phyloP scores from a whole-genome alignment of 208 protist species.

The Angomonas desouzai region DNA sequence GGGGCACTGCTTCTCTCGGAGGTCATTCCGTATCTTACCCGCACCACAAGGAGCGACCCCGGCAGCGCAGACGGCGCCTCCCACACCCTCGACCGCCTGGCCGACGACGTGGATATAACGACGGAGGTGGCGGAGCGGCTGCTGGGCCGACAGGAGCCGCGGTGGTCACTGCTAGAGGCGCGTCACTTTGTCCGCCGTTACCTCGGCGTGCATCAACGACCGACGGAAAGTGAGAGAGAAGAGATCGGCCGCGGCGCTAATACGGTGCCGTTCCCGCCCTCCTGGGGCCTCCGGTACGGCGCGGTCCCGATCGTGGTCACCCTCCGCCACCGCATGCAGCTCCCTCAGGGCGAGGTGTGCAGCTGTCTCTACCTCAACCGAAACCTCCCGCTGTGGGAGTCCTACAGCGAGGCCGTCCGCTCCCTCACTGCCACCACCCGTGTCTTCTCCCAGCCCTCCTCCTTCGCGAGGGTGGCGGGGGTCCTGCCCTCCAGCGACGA shows the following conservation, averaged over 20 bases:
- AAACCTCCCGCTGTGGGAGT: constrained; percentile 55
- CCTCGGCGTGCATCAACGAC: constrained; percentile 24
- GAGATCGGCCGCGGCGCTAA: constrained; percentile 42
- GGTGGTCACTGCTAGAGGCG: constrained; percentile 52
- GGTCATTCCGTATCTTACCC: constrained; percentile 37
- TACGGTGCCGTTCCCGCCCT: constrained; percentile 34
- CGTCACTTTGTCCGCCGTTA: constrained; percentile 54
- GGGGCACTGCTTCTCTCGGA: constrained; percentile 25
- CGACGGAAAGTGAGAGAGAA: constrained; percentile 17
- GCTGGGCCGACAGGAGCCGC: constrained; percentile 49
- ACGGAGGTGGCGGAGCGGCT: constrained; percentile 54
- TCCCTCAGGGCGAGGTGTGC: background rate
- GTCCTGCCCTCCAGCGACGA: constrained; percentile 57
- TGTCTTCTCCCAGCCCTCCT: constrained; percentile 32
- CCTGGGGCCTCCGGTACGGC: constrained; percentile 34
- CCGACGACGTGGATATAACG: constrained; percentile 40
- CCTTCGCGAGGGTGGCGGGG: constrained; percentile 15
- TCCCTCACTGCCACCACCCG: constrained; percentile 32
- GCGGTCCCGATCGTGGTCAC: constrained; percentile 26
- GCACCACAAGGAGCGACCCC: background rate
- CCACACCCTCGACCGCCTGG: constrained; percentile 7
- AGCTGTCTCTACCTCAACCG: constrained; percentile 44
- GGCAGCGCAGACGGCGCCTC: background rate
- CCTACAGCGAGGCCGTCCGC: constrained; percentile 49
- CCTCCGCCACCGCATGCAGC: background rate